These are phyloP conservation scores for Cyberlindnera euphorbiae DNA, from an alignment of 805 yeast genomes.

Conservation along the genomic window DNA sequence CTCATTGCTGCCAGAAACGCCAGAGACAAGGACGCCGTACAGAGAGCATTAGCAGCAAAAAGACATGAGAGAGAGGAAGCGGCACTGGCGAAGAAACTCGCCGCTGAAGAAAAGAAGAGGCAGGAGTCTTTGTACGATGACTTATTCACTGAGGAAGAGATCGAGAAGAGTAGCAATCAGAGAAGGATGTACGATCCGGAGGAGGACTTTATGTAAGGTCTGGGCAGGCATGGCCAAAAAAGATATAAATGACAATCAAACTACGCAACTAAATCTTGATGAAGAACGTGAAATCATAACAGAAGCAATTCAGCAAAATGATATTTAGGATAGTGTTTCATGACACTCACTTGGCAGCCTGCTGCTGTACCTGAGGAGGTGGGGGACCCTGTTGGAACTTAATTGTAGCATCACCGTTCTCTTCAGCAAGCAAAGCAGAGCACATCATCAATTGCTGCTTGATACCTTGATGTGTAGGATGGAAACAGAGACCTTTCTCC, in stretches of 20 bases:
- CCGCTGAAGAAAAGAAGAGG: constrained; percentile 35
- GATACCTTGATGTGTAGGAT: constrained; percentile 46
- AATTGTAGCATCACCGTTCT: constrained; percentile 46
- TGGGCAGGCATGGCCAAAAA: no score
- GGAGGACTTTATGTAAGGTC: constrained; percentile 51
- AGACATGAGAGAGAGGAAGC: constrained; percentile 24
- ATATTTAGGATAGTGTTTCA: no score
- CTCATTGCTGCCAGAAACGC: constrained; percentile 34
- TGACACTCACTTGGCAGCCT: background rate
- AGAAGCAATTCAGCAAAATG: no score
- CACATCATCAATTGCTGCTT: constrained; percentile 43
- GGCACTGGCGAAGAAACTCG: constrained; percentile 32
- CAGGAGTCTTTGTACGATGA: constrained; percentile 44
- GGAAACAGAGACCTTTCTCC: constrained; percentile 70
- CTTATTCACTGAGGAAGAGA: constrained; percentile 37
- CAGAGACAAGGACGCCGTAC: constrained; percentile 32
- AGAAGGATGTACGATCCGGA: constrained; percentile 49
- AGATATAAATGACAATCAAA: no score
- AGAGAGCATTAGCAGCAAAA: constrained; percentile 22
- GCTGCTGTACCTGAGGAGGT: background rate
- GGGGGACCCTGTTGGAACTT: constrained; percentile 2
- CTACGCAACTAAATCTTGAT: no score
- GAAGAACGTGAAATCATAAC: no score
- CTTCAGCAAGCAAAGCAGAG: constrained; percentile 45
- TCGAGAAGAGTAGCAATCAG: constrained; percentile 41